Percentiles rank a stretch among this genome's conserved stretches.
Conservation (phyloP, 1,284 basidiomycete species). For the Hemileia vastatrix region DNA sequence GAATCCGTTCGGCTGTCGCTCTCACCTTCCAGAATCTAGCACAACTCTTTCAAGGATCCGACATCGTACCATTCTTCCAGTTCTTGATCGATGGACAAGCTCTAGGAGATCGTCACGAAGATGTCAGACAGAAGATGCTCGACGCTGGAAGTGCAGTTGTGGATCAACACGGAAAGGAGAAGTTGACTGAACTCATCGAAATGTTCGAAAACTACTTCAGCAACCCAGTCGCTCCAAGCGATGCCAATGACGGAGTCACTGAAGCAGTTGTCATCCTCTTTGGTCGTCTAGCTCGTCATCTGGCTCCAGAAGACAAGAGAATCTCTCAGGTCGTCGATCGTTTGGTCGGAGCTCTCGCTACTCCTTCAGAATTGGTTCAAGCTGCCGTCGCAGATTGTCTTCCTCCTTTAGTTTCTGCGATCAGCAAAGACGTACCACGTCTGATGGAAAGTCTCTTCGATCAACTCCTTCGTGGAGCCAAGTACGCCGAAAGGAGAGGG, state of each 20-base stretch:
- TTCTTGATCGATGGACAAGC: constrained; percentile 78
- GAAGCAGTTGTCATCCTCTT: constrained; percentile 92
- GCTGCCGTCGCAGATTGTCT: constrained; percentile 83
- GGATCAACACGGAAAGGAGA: constrained; percentile 67
- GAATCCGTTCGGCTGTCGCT: constrained; percentile 66
- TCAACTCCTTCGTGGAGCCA: constrained; percentile 63
- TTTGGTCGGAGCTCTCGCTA: constrained; percentile 85
- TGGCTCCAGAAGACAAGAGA: constrained; percentile 63
- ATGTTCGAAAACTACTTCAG: constrained; percentile 74
- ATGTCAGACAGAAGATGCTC: constrained; percentile 79
- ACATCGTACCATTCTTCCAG: constrained; percentile 69
- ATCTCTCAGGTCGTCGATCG: constrained; percentile 76
- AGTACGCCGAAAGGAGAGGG: constrained; percentile 84
- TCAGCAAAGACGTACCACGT: constrained; percentile 51
- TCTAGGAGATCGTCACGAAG: constrained; percentile 71
- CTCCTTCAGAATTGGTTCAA: constrained; percentile 92
- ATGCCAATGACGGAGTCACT: constrained; percentile 74
- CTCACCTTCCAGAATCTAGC: constrained; percentile 61
- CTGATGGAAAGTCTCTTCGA: constrained; percentile 68
- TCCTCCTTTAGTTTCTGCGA: constrained; percentile 68
- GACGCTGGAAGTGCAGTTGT: constrained; percentile 72
- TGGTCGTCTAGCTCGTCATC: constrained; percentile 80
- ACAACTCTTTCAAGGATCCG: constrained; percentile 56
- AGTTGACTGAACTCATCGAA: constrained; percentile 66
- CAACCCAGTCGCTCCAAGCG: constrained; percentile 55